phyloP scores from a whole-genome alignment of 148 eudicot species.

The Selenicereus undatus region DNA sequence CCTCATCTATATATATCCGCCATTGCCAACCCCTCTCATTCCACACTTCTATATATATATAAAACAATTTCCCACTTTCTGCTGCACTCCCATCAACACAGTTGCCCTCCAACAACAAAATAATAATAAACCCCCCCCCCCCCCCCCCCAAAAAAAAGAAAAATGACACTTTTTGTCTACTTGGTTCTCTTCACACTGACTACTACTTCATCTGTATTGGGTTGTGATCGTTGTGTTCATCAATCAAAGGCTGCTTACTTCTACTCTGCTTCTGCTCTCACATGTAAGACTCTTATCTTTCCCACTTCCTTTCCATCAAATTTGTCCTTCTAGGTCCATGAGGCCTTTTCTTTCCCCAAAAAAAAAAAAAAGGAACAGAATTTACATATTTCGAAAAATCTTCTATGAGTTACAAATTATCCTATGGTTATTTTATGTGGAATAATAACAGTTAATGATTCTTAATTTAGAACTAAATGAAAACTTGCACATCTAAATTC shows the following conservation, averaged over 20 bases:
- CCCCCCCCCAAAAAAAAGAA: no score
- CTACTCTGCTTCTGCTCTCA: constrained; percentile 42
- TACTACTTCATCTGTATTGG: constrained; percentile 29
- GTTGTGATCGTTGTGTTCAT: constrained; percentile 69
- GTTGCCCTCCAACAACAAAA: neutral
- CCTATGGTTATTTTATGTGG: no score
- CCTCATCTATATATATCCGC: neutral
- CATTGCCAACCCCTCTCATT: neutral
- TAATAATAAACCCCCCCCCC: neutral
- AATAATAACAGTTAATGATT: no score
- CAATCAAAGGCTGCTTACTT: constrained; percentile 54
- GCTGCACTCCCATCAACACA: neutral
- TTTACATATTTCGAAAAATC: no score
- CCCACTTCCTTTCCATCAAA: neutral
- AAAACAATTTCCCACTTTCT: constrained; percentile 1
- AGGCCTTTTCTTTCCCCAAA: no score
- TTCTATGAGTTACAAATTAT: no score
- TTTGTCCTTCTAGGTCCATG: no score
- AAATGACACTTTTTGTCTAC: constrained; percentile 25
- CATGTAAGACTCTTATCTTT: constrained; percentile 32
- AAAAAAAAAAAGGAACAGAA: no score
- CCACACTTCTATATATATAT: no score
- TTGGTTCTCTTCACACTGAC: constrained; percentile 18
- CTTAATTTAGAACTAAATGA: no score
- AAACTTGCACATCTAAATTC: no score